Evolutionary conservation across 139 green algal genomes (phyloP).

Genomic region (Coelastrella sp.): DNA sequence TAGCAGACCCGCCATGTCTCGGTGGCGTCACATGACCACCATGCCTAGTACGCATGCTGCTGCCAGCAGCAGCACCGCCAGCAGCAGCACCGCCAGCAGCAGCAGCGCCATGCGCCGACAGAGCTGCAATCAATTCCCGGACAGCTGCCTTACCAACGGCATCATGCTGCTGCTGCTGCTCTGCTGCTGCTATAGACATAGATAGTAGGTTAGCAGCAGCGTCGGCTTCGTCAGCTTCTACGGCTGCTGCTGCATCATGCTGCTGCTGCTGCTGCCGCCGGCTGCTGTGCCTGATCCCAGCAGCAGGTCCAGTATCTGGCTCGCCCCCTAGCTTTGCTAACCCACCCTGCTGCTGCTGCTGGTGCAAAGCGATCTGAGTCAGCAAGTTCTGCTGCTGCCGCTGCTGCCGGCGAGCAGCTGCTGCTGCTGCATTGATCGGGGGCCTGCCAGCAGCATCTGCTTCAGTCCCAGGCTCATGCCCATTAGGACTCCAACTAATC

Average conservation of each 20-base stretch:
- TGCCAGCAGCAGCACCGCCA: constrained; percentile 16
- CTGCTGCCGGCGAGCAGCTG: constrained; percentile 8
- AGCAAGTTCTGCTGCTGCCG: neutral
- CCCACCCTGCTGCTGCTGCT: neutral
- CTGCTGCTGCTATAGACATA: constrained; percentile 53
- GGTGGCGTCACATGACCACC: neutral
- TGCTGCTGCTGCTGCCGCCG: too few relatives aligned
- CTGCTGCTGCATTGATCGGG: neutral
- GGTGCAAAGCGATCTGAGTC: neutral
- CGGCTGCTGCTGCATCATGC: neutral
- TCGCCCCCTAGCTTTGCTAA: neutral
- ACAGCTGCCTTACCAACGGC: constrained; percentile 7
- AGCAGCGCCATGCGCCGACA: neutral
- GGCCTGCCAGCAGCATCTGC: neutral
- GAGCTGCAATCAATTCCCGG: neutral
- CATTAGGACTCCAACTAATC: constrained; percentile 59
- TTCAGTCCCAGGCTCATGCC: neutral
- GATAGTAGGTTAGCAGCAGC: constrained; percentile 77
- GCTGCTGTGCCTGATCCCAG: neutral
- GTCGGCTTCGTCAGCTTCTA: constrained; percentile 58
- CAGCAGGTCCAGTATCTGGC: neutral
- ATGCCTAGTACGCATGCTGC: neutral
- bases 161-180: too few relatives aligned
- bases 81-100: neutral
- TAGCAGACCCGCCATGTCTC: neutral